phyloP scores from a whole-genome alignment of 805 yeast genomes.

The Torulaspora indica region DNA sequence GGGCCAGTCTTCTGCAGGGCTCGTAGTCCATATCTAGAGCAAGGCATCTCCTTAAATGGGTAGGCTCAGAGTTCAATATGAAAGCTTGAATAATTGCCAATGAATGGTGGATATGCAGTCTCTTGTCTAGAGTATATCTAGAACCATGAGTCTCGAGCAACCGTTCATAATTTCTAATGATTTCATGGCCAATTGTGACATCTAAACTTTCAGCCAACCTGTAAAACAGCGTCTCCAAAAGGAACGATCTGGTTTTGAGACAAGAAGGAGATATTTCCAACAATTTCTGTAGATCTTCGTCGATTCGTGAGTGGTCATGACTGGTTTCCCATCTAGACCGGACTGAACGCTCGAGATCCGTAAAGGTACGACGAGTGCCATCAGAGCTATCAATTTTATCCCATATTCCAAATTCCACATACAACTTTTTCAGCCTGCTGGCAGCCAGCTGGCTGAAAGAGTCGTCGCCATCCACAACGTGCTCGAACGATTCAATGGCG shows the following conservation, averaged over 20 bases:
- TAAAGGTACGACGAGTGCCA: constrained; percentile 15
- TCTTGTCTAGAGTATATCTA: constrained; percentile 25
- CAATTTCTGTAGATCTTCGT: constrained; percentile 34
- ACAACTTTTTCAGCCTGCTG: constrained; percentile 44
- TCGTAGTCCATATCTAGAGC: constrained; percentile 70
- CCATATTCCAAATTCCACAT: constrained; percentile 50
- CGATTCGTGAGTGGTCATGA: constrained; percentile 23
- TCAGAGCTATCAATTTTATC: constrained; percentile 32
- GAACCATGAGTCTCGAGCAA: constrained; percentile 30
- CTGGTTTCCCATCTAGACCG: constrained; percentile 7
- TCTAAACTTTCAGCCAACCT: constrained; percentile 28
- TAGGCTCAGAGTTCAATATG: constrained; percentile 49
- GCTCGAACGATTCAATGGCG: constrained; percentile 51
- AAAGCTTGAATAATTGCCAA: constrained; percentile 43
- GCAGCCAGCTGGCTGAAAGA: constrained; percentile 44
- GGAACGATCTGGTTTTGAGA: constrained; percentile 31
- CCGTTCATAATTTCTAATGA: constrained; percentile 22
- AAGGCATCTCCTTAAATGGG: constrained; percentile 60
- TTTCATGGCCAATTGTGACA: constrained; percentile 24
- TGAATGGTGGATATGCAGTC: constrained; percentile 29
- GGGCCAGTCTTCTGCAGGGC: constrained; percentile 53
- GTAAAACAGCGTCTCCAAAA: constrained; percentile 19
- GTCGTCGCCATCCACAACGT: constrained; percentile 41
- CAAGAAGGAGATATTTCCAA: constrained; percentile 44
- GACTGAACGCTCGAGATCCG: constrained; percentile 17